phyloP scores from a whole-genome alignment of 1,284 basidiomycete genomes.

The Schizophyllum amplum region DNA sequence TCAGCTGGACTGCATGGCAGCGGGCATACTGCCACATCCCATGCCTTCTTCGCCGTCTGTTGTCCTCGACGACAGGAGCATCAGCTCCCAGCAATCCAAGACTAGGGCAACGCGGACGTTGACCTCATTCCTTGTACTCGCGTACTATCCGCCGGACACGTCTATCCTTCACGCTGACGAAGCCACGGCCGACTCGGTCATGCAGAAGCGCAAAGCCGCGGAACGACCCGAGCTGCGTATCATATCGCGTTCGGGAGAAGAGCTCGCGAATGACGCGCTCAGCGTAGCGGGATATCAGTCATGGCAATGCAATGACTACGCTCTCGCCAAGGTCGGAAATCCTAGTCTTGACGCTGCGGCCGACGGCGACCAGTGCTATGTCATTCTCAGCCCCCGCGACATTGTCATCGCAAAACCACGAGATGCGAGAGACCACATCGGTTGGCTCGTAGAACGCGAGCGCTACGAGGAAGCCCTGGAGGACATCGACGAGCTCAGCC shows the following conservation, averaged over 20 bases:
- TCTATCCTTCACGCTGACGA: slow-evolving; percentile 50
- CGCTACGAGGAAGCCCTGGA: slow-evolving; percentile 86
- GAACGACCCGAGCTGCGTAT: slow-evolving; percentile 91
- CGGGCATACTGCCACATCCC: slow-evolving; percentile 81
- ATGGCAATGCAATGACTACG: slow-evolving; percentile 92
- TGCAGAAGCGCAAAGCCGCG: slow-evolving; percentile 74
- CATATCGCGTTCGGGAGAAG: slow-evolving; percentile 84
- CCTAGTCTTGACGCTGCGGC: slow-evolving; percentile 20
- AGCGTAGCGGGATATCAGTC: slow-evolving; percentile 71
- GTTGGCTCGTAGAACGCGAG: slow-evolving; percentile 85
- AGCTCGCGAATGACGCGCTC: slow-evolving; percentile 82
- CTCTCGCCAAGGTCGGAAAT: slow-evolving; percentile 44
- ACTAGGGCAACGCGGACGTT: slow-evolving; percentile 25
- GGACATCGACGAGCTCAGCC: slow-evolving; percentile 65
- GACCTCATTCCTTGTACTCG: slow-evolving; percentile 78
- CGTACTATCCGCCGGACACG: slow-evolving; percentile 69
- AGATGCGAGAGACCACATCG: slow-evolving; percentile 85
- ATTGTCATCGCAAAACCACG: slow-evolving; percentile 81
- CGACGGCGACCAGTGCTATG: slow-evolving; percentile 45
- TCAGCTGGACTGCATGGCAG: slow-evolving; percentile 93
- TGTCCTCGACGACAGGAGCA: slow-evolving; percentile 12
- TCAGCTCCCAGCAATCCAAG: slow-evolving; percentile 5
- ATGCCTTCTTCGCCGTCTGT: slow-evolving; percentile 23
- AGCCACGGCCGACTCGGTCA: slow-evolving; percentile 59
- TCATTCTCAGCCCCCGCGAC: slow-evolving; percentile 83